phyloP scores from a whole-genome alignment of 1,284 basidiomycete species.

The Tausonia pullulans region DNA sequence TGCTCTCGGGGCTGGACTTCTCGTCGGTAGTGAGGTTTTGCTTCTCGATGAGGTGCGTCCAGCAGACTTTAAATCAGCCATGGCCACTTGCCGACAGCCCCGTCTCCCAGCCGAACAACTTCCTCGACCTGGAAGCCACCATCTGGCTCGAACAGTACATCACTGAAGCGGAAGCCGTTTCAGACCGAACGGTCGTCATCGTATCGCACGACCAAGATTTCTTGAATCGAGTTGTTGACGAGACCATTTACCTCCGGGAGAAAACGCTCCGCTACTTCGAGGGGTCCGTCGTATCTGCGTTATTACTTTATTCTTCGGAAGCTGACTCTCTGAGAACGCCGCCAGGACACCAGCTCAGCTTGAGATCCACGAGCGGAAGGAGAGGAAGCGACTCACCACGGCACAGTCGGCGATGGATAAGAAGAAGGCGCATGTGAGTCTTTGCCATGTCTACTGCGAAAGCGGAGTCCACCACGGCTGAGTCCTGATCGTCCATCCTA shows the following conservation, averaged over 20 bases:
- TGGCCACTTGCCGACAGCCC: not conserved
- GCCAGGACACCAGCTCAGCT: slow-evolving; percentile 36
- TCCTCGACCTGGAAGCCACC: slow-evolving; percentile 35
- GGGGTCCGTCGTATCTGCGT: slow-evolving; percentile 29
- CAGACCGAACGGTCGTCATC: slow-evolving; percentile 45
- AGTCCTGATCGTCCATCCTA: slow-evolving; percentile 2
- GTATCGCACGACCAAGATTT: slow-evolving; percentile 63
- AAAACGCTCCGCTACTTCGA: slow-evolving; percentile 49
- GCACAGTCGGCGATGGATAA: slow-evolving; percentile 48
- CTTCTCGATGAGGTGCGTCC: slow-evolving; percentile 26
- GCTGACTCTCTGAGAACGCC: not conserved
- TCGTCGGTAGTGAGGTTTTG: slow-evolving; percentile 37
- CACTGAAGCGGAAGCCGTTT: slow-evolving; percentile 27
- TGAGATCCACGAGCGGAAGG: slow-evolving; percentile 44
- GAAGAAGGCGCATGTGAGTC: slow-evolving; percentile 34
- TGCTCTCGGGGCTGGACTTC: slow-evolving; percentile 37
- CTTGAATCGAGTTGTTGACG: slow-evolving; percentile 52
- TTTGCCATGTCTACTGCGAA: too few species aligned
- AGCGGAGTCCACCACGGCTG: too few species aligned
- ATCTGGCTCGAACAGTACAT: slow-evolving; percentile 48
- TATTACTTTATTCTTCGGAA: not conserved
- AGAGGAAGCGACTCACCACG: slow-evolving; percentile 41
- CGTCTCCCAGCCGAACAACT: slow-evolving; percentile 38
- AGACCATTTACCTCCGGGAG: slow-evolving; percentile 53
- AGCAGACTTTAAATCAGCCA: too few species aligned